A percentile compares a stretch with the other conserved stretches of the same genome.
Evolutionary conservation across 2,329 filamentous ascomycete genomes (phyloP).

Genomic region (Hymenotorrendiella dingleyae): DNA sequence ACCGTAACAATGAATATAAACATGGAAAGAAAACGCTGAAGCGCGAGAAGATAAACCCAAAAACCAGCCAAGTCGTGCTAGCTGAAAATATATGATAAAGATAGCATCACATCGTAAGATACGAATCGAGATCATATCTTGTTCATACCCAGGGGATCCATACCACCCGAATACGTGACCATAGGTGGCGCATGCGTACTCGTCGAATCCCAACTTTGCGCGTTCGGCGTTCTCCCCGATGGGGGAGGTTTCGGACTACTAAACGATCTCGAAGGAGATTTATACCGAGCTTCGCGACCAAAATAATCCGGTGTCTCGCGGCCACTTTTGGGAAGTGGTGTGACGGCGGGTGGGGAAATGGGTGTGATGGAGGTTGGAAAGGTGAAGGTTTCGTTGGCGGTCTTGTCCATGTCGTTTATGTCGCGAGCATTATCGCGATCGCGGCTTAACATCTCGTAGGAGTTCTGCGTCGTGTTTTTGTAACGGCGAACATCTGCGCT

Average conservation of each 20-base stretch:
- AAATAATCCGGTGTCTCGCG: conserved; percentile 34
- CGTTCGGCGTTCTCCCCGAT: not conserved
- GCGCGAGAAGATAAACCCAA: conserved; percentile 8
- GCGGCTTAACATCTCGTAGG: conserved; percentile 72
- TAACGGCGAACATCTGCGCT: conserved; percentile 67
- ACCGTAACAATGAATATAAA: conserved; percentile 8
- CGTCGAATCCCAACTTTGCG: conserved; percentile 21
- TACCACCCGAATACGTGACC: conserved; percentile 15
- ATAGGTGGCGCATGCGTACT: conserved; percentile 21
- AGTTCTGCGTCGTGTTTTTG: conserved; percentile 56
- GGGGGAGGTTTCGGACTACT: conserved; percentile 39
- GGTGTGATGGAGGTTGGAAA: conserved; percentile 10
- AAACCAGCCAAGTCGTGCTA: conserved; percentile 3
- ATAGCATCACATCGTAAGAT: too few species aligned
- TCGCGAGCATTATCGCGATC: too few species aligned
- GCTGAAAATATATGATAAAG: not conserved
- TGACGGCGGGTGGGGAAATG: conserved; percentile 17
- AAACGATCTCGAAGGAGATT: conserved; percentile 41
- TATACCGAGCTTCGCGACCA: conserved; percentile 40
- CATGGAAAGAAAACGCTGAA: conserved; percentile 20
- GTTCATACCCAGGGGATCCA: conserved; percentile 28
- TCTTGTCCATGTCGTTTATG: conserved; percentile 22
- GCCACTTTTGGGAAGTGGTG: conserved; percentile 17
- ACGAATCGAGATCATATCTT: conserved; percentile 28
- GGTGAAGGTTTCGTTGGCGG: conserved; percentile 22